Evolutionary conservation across 129 eudicot species (phyloP).

Genomic region (Arctium lappa): DNA sequence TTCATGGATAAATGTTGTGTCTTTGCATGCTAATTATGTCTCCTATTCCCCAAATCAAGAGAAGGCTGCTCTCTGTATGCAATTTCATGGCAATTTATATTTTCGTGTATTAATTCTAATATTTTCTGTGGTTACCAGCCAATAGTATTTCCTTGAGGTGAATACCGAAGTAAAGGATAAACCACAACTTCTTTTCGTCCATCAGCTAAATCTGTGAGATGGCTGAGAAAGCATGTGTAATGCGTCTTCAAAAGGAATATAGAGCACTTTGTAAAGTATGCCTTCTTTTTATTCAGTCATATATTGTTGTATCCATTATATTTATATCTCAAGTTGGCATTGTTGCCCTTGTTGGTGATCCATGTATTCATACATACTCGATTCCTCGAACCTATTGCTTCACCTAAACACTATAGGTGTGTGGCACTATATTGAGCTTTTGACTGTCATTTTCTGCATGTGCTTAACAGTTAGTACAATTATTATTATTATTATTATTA

Average conservation of each 20-base stretch:
- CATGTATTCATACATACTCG: background rate
- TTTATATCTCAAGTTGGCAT: background rate
- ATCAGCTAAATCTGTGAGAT: conserved; percentile 33
- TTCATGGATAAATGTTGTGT: background rate
- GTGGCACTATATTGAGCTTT: background rate
- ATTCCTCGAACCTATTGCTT: background rate
- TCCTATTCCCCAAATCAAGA: background rate
- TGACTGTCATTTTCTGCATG: background rate
- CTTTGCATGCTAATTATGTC: background rate
- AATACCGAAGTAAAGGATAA: conserved; percentile 15
- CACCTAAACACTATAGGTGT: background rate
- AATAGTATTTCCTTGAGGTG: conserved; percentile 6
- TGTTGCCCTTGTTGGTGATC: background rate
- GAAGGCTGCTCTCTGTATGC: background rate
- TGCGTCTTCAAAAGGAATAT: conserved; percentile 95
- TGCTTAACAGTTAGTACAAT: background rate
- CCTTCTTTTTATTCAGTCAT: conserved; percentile 10
- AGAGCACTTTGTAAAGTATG: conserved; percentile 97
- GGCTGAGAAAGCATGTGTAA: conserved; percentile 97
- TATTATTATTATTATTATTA: background rate
- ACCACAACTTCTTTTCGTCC: background rate
- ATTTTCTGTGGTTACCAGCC: conserved; percentile 12
- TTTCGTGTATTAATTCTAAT: conserved; percentile 9
- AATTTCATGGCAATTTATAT: background rate
- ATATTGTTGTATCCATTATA: background rate